Base-by-base conservation (phyloP, 495 filamentous ascomycete genomes). In the Aspergillus nanangensis region DNA sequence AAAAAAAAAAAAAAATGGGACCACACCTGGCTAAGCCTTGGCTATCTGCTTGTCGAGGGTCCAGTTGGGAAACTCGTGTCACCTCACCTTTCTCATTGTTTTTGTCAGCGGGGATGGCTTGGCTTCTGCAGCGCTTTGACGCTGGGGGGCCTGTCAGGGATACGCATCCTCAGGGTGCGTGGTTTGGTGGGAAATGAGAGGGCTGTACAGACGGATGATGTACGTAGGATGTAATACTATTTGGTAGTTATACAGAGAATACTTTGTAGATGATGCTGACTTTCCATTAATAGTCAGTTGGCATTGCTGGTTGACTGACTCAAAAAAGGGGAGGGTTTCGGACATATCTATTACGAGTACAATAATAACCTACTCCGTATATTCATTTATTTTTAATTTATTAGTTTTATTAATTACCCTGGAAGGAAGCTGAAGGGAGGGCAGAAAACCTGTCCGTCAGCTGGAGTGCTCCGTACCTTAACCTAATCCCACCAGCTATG, bases 61-160 rank as follows among this genome's bases (percentile, higher is more conserved):
- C 44, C 44, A 47, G 40, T 40, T 41, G 45, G 45, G 35, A 53
- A 44, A 38, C 35, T 48, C 45, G 40, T 53, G 50, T 52, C 40
- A 47, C 44, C 34, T 44, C 20, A 8, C 35, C 14, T 15, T 41
- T 33, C 39, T 22, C n/a, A n/a, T n/a, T n/a, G n/a, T n/a, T n/a
- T n/a, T 52, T 38, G 50, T 41, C 37, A 37, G 50, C 37, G 45
- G 50, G 40, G 45, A 50, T 38, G 46, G 43, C 51, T 50, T 54
- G 51, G 51, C 51, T 54, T n/a, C 46, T 50, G 51, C 51, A 54
- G 46, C 51, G 51, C 51, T 50, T 54, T 46, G 51, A 54, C 46
- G 24, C 34, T 44, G 45, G 42, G n/a, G n/a, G 42, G 31, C 31
- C 19, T n/a, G 50, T 39, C 40, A 45, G 41, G 50, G 45, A 41